Conservation (phyloP, 2,329 filamentous ascomycete species). For the Fusarium sp. region DNA sequence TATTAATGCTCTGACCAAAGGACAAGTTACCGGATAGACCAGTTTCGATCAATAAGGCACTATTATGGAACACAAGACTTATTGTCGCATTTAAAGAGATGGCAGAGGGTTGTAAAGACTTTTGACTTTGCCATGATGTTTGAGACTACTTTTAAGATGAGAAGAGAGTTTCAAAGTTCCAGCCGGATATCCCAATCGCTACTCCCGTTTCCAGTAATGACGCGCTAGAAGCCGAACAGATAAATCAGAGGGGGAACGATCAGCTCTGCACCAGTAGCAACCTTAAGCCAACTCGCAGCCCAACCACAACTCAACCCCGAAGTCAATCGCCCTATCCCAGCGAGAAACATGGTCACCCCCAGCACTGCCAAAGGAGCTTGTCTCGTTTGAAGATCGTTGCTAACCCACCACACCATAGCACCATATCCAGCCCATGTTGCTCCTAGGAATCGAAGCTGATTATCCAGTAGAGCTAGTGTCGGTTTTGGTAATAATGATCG, state of each 20-base stretch:
- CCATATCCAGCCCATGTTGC: slow-evolving; percentile 18
- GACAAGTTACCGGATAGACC: no score
- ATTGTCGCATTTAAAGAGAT: no score
- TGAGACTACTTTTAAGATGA: no score
- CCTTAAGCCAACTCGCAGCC: slow-evolving; percentile 12
- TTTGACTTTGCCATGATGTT: no score
- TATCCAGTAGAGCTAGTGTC: slow-evolving; percentile 4
- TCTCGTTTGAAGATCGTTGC: not conserved
- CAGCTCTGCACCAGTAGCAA: not conserved
- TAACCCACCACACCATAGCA: not conserved
- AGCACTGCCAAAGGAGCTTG: not conserved
- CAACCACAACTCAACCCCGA: slow-evolving; percentile 2
- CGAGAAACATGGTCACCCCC: not conserved
- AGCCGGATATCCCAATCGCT: no score
- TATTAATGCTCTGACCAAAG: no score
- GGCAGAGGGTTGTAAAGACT: no score
- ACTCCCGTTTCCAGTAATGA: not conserved
- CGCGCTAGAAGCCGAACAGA: not conserved
- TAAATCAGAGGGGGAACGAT: not conserved
- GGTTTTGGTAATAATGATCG: not conserved
- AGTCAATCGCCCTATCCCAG: not conserved
- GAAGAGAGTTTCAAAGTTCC: no score
- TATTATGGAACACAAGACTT: no score
- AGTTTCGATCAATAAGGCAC: no score
- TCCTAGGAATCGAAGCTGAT: slow-evolving; percentile 19